A percentile compares a stretch with the other conserved stretches of the same genome.
Evolutionary conservation across 2,329 filamentous ascomycete species (phyloP).

Genomic region (Colletotrichum godetiae): DNA sequence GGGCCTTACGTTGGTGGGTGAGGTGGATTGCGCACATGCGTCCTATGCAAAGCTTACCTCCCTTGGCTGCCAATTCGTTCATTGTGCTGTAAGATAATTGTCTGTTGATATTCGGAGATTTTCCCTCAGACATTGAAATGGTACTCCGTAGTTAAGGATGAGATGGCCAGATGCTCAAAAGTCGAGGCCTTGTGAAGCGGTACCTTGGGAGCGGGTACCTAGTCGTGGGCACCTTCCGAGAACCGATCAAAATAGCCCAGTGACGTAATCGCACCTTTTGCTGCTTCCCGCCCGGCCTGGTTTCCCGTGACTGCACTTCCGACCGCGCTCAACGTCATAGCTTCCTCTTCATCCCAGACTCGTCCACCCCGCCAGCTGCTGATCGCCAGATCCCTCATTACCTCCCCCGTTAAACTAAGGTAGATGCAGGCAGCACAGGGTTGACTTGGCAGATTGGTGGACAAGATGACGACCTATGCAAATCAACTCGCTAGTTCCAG

Average conservation of each 20-base stretch:
- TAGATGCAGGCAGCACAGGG: constrained; percentile 5
- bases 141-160: too few species aligned
- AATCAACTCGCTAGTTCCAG: constrained; percentile 5
- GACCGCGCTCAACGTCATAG: constrained; percentile 23
- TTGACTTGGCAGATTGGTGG: constrained; percentile 25
- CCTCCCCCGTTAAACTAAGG: background rate
- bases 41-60: background rate
- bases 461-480: constrained; percentile 20
- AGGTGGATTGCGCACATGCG: background rate
- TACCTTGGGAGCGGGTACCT: background rate
- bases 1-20: background rate
- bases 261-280: constrained; percentile 18
- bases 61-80: background rate
- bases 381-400: constrained; percentile 18
- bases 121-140: background rate
- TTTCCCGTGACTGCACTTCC: background rate
- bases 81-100: background rate
- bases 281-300: background rate
- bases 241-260: background rate
- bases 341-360: background rate
- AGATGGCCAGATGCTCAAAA: background rate
- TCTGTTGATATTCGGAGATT: background rate
- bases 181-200: background rate
- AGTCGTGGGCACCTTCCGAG: background rate
- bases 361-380: constrained; percentile 9